phyloP scores from a whole-genome alignment of 2,329 filamentous ascomycete species.

The Knoxdaviesia capensis region DNA sequence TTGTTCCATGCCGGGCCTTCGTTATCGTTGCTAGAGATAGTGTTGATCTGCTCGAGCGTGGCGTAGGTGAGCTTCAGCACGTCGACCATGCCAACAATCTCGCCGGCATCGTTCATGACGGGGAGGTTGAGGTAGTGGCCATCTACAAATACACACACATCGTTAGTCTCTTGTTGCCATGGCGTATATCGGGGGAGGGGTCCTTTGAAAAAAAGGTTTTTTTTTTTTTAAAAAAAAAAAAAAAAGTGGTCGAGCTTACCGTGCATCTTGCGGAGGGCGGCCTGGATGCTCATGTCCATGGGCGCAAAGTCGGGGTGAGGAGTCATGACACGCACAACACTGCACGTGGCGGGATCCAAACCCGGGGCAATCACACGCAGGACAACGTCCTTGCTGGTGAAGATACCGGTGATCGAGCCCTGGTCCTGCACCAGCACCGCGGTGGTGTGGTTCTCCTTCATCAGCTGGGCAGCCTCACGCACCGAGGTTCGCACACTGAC shows the following conservation, averaged over 20 bases:
- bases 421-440: conserved; percentile 92
- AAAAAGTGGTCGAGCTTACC: conserved; percentile 34
- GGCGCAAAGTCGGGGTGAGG: conserved; percentile 97
- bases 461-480: conserved; percentile 81
- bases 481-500: conserved; percentile 93
- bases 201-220: no score
- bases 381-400: conserved; percentile 98
- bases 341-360: conserved; percentile 83
- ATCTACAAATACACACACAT: conserved; percentile 32
- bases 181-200: no score
- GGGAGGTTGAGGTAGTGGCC: conserved; percentile 96
- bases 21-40: conserved; percentile 70
- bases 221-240: no score
- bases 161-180: conserved; percentile 2
- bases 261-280: conserved; percentile 96
- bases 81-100: conserved; percentile 99
- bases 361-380: conserved; percentile 94
- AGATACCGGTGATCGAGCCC: conserved; percentile 94
- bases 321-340: conserved; percentile 96
- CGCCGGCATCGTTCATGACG: conserved; percentile 91
- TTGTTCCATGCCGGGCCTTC: conserved; percentile 99
- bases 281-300: conserved; percentile 97
- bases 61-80: conserved; percentile 96
- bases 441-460: conserved; percentile 98
- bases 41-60: conserved; percentile 93